Conservation (phyloP, 2,329 filamentous ascomycete genomes). For the Mycosphaerella sp. region DNA sequence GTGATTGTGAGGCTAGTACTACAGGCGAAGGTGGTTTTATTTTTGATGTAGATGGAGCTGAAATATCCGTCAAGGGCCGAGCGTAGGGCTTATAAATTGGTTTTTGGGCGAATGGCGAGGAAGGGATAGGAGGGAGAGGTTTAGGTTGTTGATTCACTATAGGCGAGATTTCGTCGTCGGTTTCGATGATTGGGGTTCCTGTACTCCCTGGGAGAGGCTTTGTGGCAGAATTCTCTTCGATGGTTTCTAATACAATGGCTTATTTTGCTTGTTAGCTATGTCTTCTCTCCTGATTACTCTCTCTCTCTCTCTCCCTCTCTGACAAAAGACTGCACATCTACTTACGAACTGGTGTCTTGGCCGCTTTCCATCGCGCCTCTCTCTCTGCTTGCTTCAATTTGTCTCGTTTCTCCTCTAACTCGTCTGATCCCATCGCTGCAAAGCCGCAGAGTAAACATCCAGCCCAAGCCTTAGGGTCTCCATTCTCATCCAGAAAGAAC, state of each 20-base stretch:
- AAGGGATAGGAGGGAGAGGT: no score
- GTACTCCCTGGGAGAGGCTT: neutral
- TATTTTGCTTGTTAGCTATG: no score
- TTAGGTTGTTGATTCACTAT: neutral
- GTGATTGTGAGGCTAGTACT: no score
- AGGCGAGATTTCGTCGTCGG: neutral
- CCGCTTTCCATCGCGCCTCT: neutral
- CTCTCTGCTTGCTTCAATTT: neutral
- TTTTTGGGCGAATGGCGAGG: no score
- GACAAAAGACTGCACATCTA: neutral
- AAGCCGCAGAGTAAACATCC: neutral
- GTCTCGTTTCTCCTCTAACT: neutral
- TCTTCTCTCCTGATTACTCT: no score
- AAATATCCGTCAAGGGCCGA: no score
- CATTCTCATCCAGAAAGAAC: neutral
- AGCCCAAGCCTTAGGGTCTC: neutral
- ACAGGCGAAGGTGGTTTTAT: no score
- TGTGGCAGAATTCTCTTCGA: neutral
- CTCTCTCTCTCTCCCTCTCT: no score
- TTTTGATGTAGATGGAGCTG: no score
- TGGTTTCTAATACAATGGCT: neutral
- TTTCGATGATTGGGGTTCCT: neutral
- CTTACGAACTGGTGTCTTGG: neutral
- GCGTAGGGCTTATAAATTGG: no score
- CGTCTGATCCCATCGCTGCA: slow-evolving; percentile 1